phyloP scores from a whole-genome alignment of 225 moss, liverwort and hornwort genomes.

The Asterella californica region DNA sequence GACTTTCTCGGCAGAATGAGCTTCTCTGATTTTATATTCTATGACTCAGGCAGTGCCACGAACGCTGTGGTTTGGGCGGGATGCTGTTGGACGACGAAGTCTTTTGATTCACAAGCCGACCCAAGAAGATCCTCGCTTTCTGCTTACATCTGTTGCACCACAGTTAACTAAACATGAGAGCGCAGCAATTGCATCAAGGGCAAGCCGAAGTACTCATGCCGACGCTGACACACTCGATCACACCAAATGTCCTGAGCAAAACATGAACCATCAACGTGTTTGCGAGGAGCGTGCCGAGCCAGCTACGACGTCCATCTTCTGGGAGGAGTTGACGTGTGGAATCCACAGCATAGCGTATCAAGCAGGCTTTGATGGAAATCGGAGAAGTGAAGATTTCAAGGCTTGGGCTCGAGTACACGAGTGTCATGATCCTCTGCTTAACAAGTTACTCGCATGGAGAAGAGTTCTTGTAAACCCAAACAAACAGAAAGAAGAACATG shows the following conservation, averaged over 20 bases:
- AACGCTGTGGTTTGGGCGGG: constrained; percentile 93
- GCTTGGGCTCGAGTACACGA: constrained; percentile 51
- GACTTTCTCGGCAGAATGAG: background rate
- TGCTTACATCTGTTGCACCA: constrained; percentile 79
- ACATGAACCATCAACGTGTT: constrained; percentile 22
- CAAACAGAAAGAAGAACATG: background rate
- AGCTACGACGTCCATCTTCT: constrained; percentile 33
- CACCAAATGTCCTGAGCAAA: constrained; percentile 66
- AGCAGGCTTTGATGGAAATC: background rate
- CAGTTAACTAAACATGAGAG: constrained; percentile 14
- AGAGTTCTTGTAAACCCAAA: constrained; percentile 52
- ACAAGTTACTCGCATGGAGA: constrained; percentile 62
- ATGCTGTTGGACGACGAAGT: constrained; percentile 87
- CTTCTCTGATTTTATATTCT: constrained; percentile 13
- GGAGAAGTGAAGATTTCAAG: background rate
- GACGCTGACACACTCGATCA: constrained; percentile 4
- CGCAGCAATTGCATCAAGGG: background rate
- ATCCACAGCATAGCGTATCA: constrained; percentile 54
- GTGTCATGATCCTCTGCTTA: constrained; percentile 68
- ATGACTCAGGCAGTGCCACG: constrained; percentile 62
- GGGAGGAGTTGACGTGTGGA: constrained; percentile 88
- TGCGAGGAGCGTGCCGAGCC: background rate
- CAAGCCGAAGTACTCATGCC: background rate
- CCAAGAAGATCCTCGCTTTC: constrained; percentile 60
- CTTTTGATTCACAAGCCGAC: constrained; percentile 78